phyloP scores from a whole-genome alignment of 306 rosid species.

The Abrus pulchellus region DNA sequence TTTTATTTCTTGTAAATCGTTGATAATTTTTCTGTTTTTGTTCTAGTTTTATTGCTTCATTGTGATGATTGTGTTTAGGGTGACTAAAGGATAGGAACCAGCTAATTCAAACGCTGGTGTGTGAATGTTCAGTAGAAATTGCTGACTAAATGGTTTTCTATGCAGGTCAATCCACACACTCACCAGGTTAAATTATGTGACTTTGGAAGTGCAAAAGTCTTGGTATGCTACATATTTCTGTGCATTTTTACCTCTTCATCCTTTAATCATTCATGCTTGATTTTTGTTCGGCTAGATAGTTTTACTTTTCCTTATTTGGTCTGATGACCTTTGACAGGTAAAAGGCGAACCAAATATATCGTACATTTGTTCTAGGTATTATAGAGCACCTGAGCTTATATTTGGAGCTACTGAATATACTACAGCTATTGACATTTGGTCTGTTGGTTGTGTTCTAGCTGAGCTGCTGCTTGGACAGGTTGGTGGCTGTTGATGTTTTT shows the following conservation, averaged over 20 bases:
- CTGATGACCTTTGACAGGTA: constrained; percentile 64
- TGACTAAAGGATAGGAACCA: constrained; percentile 6
- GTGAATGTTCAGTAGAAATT: constrained; percentile 13
- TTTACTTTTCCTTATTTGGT: constrained; percentile 31
- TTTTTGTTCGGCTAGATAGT: constrained; percentile 24
- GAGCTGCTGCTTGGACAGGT: constrained; percentile 98
- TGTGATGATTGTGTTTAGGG: constrained; percentile 24
- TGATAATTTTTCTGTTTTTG: background rate
- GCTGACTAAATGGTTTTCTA: constrained; percentile 20
- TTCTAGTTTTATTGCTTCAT: constrained; percentile 22
- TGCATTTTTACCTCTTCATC: constrained; percentile 2
- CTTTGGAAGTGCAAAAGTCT: constrained; percentile 97
- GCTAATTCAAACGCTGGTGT: constrained; percentile 29
- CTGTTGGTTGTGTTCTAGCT: constrained; percentile 97
- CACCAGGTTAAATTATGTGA: constrained; percentile 97
- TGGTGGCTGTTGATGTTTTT: constrained; percentile 40
- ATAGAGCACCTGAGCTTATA: constrained; percentile 97
- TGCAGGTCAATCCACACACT: constrained; percentile 96
- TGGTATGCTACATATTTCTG: constrained; percentile 64
- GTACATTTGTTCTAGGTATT: constrained; percentile 94
- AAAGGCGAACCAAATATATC: constrained; percentile 99
- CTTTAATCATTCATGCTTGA: background rate
- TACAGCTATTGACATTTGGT: constrained; percentile 94
- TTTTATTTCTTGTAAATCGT: constrained; percentile 3
- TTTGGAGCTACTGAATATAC: constrained; percentile 99